Evolutionary conservation across 2,329 filamentous ascomycete species (phyloP), one percentile per base, ranked within the genome.

Genomic region (Talaromyces pinophilus): DNA sequence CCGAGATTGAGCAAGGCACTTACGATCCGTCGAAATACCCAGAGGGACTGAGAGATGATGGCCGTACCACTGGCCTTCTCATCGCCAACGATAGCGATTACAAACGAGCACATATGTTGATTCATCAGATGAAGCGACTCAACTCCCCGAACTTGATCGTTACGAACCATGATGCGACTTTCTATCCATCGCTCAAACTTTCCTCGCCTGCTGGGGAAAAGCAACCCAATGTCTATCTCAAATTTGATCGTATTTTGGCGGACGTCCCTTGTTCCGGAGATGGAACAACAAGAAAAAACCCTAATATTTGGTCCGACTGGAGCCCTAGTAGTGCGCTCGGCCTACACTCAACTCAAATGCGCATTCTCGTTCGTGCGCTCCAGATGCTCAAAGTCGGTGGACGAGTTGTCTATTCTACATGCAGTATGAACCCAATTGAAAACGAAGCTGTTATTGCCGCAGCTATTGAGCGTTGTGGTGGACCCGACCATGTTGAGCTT

Each of bases 391-490:
- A 97, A 83, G 90, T 92, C 65, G 94, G 95, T 48, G 95, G 95
- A 62, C 88, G 93, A 69, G 92, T 98, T 33, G 94, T 99, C 62
- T 99, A 98, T 82, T 98, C 94, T 2, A 99, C 95, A 22, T 99
- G 95, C 85, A 97, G 93, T 79, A 92, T 99, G 91, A 99, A 99
- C 80, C 95, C 95, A 0, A 88, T 98, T 33, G 95, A 99, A 82
- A 97, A 99, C 74, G 95, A 99, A 80, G 90, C 95, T 6, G 93
- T 98, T 17, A 84, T 99, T 67, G 88, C 92, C 0, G 90, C 90
- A 30, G 95, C 95, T 11, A 93, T 99, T 72, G 90, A 93, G 72
- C 87, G 93, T 65, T 98, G 93, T 74, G 95, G 95, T 69, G 95
- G 95, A 2, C 80, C 87, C 3, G 84, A 86, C 15, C 95, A 93